Base-by-base conservation (phyloP, 2,329 filamentous ascomycete genomes). In the Talaromyces sp. region DNA sequence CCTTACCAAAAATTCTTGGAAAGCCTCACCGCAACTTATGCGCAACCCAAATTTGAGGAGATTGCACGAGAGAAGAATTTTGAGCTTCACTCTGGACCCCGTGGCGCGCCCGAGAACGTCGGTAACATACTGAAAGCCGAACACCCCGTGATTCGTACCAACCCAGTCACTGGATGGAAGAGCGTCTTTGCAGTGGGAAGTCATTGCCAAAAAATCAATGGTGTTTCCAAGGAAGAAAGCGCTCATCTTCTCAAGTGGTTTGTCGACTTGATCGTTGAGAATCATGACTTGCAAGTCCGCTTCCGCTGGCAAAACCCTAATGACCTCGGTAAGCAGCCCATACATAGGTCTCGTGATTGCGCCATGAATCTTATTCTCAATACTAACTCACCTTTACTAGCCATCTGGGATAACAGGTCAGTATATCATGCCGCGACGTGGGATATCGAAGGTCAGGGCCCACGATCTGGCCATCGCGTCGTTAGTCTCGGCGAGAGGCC, bases 111-210 rank as follows among this genome's bases (percentile, higher is more conserved):
- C 0, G 75, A 85, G 63, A 88, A 88, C 67, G 75, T 83, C 21
- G 85, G 71, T 44, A 50, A 18, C 7, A n/a, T 50, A 14, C 71
- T 87, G 16, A 74, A 73, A 21, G 80, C 84, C 0, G 72, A 79
- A 0, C 84, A 87, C 66, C 84, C 84, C 0, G 79, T 86, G 0
- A 77, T 87, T 5, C 79, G 85, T 16, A 87, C 85, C 1, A 87
- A 88, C 66, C 85, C 86, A 0, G 84, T 87, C 0, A 87, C 85
- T 0, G 85, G 85, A 0, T 87, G 85, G 85, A 86, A 86, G 73
- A 81, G 78, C 62, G 75, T 86, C 12, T 85, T 77, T 62, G 77
- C 74, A 3, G 72, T 82, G 12, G 80, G 80, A 0, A 71, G 73
- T 23, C 77, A 76, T 59, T 70, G 75, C 0, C 69, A 72, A 56